Percentiles rank a stretch among this genome's conserved stretches.
Conservation (phyloP, 2,329 filamentous ascomycete genomes). For the Rasamsonia emersonii region DNA sequence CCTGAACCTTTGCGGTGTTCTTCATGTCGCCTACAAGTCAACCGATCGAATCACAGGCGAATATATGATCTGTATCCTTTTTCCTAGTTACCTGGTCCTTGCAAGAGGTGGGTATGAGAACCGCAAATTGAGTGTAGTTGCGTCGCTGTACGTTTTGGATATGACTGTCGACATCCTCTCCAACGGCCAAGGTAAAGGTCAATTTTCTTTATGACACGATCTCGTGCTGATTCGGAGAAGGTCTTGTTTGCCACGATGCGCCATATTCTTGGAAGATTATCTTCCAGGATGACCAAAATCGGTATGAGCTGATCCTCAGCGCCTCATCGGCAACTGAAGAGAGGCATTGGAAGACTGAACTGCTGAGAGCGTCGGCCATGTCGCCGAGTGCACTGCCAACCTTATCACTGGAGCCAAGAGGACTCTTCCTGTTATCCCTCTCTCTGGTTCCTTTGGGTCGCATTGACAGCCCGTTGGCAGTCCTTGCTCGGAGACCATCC, state of each 20-base stretch:
- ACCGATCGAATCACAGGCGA: conserved; percentile 59
- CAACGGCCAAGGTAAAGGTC: conserved; percentile 26
- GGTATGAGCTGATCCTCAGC: conserved; percentile 79
- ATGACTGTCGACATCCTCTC: conserved; percentile 28
- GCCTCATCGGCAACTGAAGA: conserved; percentile 78
- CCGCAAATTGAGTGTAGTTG: conserved; percentile 62
- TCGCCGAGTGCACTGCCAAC: conserved; percentile 45
- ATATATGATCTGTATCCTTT: conserved; percentile 82
- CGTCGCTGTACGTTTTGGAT: conserved; percentile 56
- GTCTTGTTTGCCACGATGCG: conserved; percentile 77
- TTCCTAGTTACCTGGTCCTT: conserved; percentile 68
- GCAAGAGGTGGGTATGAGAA: conserved; percentile 58
- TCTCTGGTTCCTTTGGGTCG: conserved; percentile 66
- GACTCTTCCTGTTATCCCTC: conserved; percentile 45
- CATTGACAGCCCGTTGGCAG: conserved; percentile 64
- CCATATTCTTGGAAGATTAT: conserved; percentile 87
- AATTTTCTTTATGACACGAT: conserved; percentile 10
- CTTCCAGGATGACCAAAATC: conserved; percentile 66
- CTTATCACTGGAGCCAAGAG: conserved; percentile 18
- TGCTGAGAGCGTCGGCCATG: conserved; percentile 46
- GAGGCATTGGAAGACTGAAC: conserved; percentile 64
- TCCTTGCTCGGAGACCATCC: conserved; percentile 50
- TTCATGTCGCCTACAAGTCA: conserved; percentile 76
- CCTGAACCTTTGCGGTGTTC: conserved; percentile 68
- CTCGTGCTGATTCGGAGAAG: conserved; percentile 38